Percentiles rank a stretch among this genome's conserved stretches.
Evolutionary conservation across 305 asterid genomes (phyloP).

Genomic region (Coffea humblotiana): DNA sequence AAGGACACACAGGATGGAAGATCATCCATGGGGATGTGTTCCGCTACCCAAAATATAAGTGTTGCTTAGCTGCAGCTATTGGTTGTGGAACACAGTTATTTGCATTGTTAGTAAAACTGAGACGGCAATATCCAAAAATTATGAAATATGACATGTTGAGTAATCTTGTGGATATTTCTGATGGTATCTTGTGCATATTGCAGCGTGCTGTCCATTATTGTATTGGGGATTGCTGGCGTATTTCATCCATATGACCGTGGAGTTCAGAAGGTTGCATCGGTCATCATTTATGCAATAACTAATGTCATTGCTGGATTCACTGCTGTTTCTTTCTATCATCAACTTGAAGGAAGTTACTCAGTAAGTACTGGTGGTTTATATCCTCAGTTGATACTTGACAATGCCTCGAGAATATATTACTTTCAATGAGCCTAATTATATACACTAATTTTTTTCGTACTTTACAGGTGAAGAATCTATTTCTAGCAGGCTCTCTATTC

Average conservation of each 20-base stretch:
- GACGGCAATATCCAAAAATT: too few species aligned
- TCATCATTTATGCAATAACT: slow-evolving; percentile 64
- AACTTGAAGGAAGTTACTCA: slow-evolving; percentile 74
- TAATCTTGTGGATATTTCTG: background rate
- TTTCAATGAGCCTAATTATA: too few species aligned
- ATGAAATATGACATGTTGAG: background rate
- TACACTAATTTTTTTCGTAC: too few species aligned
- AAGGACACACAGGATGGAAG: slow-evolving; percentile 88
- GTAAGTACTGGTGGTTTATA: slow-evolving; percentile 30
- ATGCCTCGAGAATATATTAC: too few species aligned
- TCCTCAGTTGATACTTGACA: too few species aligned
- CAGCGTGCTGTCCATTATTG: slow-evolving; percentile 59
- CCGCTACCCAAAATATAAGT: slow-evolving; percentile 71
- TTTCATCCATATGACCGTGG: slow-evolving; percentile 86
- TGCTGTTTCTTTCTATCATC: slow-evolving; percentile 69
- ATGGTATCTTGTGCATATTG: background rate
- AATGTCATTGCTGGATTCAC: slow-evolving; percentile 73
- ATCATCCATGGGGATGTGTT: slow-evolving; percentile 81
- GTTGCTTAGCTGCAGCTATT: slow-evolving; percentile 68
- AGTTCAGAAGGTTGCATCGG: slow-evolving; percentile 66
- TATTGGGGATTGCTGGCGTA: slow-evolving; percentile 72
- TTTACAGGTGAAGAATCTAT: slow-evolving; percentile 29
- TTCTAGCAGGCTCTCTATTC: slow-evolving; percentile 27
- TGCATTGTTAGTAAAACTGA: slow-evolving; percentile 47
- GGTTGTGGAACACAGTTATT: slow-evolving; percentile 85